A percentile compares a stretch with the other conserved stretches of the same genome.
These are phyloP conservation scores for Talaromyces sp. DNA, from an alignment of 2,329 filamentous ascomycete species.

Conservation along the genomic window DNA sequence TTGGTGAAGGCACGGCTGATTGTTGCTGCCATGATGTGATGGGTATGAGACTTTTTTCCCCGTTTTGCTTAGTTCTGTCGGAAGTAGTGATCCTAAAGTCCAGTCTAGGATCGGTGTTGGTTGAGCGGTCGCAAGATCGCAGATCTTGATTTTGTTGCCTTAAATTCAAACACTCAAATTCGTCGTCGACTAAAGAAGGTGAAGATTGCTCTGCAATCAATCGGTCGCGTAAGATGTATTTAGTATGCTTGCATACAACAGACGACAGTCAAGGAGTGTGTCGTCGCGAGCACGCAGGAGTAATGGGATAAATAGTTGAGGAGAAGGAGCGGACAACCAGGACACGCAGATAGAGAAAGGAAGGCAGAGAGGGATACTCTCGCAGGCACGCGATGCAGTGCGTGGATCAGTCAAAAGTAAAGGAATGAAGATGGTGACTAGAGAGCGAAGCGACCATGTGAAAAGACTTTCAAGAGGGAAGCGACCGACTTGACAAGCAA, in stretches of 20 bases:
- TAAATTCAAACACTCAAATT: background rate
- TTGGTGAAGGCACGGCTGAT: conserved; percentile 50
- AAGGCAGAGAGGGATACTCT: conserved; percentile 19
- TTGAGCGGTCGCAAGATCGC: conserved; percentile 6
- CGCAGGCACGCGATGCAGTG: conserved; percentile 7
- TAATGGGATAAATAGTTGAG: conserved; percentile 26
- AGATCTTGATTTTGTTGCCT: background rate
- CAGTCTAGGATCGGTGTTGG: conserved; percentile 13
- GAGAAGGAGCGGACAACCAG: conserved; percentile 41
- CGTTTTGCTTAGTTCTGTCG: background rate
- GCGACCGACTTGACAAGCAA: conserved; percentile 19
- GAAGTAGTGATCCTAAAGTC: conserved; percentile 10
- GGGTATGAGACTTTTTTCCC: background rate
- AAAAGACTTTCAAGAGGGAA: conserved; percentile 23
- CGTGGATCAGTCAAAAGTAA: conserved; percentile 4
- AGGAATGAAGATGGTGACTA: conserved; percentile 11
- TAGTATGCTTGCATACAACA: background rate
- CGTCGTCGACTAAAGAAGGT: conserved; percentile 13
- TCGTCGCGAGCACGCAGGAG: conserved; percentile 22
- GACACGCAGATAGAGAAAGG: conserved; percentile 29
- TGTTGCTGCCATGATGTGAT: conserved; percentile 35
- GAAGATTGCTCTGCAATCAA: conserved; percentile 21
- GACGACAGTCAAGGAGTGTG: conserved; percentile 12
- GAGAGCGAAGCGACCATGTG: conserved; percentile 16
- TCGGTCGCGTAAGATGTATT: background rate